These are phyloP conservation scores for Colletotrichum musae DNA, from an alignment of 2,329 filamentous ascomycete species.

Conservation along the genomic window DNA sequence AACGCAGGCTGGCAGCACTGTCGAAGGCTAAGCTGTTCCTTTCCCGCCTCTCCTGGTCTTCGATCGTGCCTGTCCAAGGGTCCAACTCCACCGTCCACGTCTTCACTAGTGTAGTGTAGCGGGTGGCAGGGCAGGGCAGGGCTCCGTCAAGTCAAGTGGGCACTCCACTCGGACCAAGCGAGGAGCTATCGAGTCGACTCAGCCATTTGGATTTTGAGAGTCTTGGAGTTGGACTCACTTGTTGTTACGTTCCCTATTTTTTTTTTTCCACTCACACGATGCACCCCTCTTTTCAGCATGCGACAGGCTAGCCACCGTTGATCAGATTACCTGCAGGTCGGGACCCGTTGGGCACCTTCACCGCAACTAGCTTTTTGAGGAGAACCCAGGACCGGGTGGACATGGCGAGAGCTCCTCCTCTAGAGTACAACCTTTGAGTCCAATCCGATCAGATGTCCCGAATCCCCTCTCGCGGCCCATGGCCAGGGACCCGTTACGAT, in stretches of 20 bases:
- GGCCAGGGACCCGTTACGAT: conserved; percentile 20
- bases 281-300: conserved; percentile 32
- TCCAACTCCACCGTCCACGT: conserved; percentile 33
- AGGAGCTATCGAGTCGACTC: conserved; percentile 14
- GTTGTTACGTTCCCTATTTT: neutral
- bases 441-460: conserved; percentile 31
- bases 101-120: neutral
- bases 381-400: conserved; percentile 25
- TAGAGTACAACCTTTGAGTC: neutral
- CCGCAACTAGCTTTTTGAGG: conserved; percentile 38
- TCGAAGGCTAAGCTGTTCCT: conserved; percentile 25
- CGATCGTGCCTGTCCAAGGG: conserved; percentile 34
- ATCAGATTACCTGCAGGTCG: conserved; percentile 40
- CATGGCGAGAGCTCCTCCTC: conserved; percentile 22
- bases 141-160: conserved; percentile 15
- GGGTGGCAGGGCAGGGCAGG: conserved; percentile 29
- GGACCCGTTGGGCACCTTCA: conserved; percentile 36
- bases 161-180: conserved; percentile 26
- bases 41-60: conserved; percentile 5
- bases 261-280: neutral
- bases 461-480: conserved; percentile 5
- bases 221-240: neutral
- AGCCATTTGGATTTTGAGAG: conserved; percentile 5
- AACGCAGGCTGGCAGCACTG: neutral
- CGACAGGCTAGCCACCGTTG: conserved; percentile 19